Evolutionary conservation across 495 filamentous ascomycete genomes (phyloP).

Genomic region (Penicillium cosmopolitanum): DNA sequence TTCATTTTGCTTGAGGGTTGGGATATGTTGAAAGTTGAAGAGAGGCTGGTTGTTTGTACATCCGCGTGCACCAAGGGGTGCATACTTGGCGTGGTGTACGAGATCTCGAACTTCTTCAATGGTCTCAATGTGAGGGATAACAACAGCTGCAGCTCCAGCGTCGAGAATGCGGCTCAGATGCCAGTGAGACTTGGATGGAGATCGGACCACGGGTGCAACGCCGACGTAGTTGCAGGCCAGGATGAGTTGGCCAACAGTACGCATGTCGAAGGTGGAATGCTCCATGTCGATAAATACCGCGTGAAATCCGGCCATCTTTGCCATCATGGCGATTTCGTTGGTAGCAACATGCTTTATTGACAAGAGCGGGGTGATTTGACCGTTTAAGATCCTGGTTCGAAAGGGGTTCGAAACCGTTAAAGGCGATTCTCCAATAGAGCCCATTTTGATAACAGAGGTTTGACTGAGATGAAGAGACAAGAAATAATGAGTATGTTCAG

Average conservation of each 20-base stretch:
- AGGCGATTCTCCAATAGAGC: conserved; percentile 22
- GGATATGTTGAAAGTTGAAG: conserved; percentile 28
- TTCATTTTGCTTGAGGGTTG: conserved; percentile 29
- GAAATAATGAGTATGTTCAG: too few relatives aligned
- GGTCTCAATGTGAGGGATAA: conserved; percentile 35
- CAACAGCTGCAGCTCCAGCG: conserved; percentile 33
- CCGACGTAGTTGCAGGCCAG: conserved; percentile 33
- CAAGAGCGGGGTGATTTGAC: conserved; percentile 32
- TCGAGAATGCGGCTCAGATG: conserved; percentile 37
- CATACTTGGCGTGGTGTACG: conserved; percentile 33
- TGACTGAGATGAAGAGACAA: too few relatives aligned
- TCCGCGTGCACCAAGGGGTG: conserved; percentile 28
- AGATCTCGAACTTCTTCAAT: conserved; percentile 34
- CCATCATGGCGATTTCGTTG: conserved; percentile 34
- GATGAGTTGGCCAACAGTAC: conserved; percentile 27
- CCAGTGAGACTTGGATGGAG: conserved; percentile 37
- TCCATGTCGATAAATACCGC: conserved; percentile 41
- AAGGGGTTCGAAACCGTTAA: conserved; percentile 29
- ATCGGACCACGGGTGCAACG: conserved; percentile 33
- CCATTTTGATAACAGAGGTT: conserved; percentile 16
- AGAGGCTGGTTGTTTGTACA: conserved; percentile 30
- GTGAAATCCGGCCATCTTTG: conserved; percentile 36
- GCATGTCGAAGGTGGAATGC: conserved; percentile 28
- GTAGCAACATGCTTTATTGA: conserved; percentile 29
- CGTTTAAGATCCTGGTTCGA: conserved; percentile 30